These are phyloP conservation scores for Nakaseomyces kungkrabaensis DNA, from an alignment of 1,139 yeast species.

Conservation along the genomic window DNA sequence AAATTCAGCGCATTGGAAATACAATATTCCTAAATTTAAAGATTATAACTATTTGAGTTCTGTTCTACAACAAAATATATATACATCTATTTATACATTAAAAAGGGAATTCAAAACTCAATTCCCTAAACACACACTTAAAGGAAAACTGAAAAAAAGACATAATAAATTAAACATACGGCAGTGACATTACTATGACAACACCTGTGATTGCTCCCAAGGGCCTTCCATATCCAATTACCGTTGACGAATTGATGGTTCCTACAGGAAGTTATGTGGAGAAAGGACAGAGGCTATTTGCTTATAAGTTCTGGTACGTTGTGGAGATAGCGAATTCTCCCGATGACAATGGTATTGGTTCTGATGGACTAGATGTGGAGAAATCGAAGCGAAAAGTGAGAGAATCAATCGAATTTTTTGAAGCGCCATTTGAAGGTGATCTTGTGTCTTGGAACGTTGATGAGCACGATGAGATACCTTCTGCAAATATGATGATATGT, in stretches of 20 bases:
- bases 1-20: too few species aligned
- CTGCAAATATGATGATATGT: constrained; percentile 41
- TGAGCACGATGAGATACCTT: constrained; percentile 51
- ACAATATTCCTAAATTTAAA: too few species aligned
- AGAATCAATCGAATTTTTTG: constrained; percentile 38
- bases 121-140: too few species aligned
- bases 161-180: too few species aligned
- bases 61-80: too few species aligned
- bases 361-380: background rate
- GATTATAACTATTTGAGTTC: too few species aligned
- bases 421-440: constrained; percentile 73
- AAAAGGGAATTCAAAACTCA: too few species aligned
- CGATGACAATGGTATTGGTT: constrained; percentile 4
- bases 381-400: constrained; percentile 17
- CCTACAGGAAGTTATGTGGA: constrained; percentile 21
- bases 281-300: constrained; percentile 27
- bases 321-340: constrained; percentile 19
- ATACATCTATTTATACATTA: too few species aligned
- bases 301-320: constrained; percentile 29
- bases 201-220: constrained; percentile 26
- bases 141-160: too few species aligned
- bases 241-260: constrained; percentile 24
- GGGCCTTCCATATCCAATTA: constrained; percentile 29
- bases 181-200: constrained; percentile 13
- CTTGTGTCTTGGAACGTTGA: constrained; percentile 42